Evolutionary conservation across 1,139 yeast species (phyloP).

Genomic region (Chernovozyma aurita): DNA sequence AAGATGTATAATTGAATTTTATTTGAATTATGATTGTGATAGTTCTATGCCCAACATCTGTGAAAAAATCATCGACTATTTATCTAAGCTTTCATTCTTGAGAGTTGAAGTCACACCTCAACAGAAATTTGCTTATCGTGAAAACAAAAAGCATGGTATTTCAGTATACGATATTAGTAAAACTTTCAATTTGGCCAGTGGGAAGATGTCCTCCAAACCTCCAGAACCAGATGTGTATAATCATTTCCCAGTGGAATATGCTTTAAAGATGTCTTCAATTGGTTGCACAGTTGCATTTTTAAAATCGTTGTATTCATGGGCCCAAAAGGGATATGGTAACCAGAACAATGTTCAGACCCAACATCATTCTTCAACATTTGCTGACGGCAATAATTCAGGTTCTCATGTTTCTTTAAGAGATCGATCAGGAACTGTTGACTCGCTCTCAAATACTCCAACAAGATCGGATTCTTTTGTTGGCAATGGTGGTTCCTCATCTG

Average conservation of each 20-base stretch:
- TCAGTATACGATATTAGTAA: slow-evolving; percentile 72
- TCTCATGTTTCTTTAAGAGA: slow-evolving; percentile 25
- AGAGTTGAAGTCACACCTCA: slow-evolving; percentile 68
- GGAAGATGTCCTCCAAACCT: slow-evolving; percentile 57
- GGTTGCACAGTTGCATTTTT: slow-evolving; percentile 79
- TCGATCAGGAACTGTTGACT: slow-evolving; percentile 39
- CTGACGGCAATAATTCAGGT: slow-evolving; percentile 11
- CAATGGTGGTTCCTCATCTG: slow-evolving; percentile 18
- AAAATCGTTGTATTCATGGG: slow-evolving; percentile 82
- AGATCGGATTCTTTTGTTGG: slow-evolving; percentile 32
- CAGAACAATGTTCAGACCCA: slow-evolving; percentile 3
- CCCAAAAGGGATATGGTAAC: slow-evolving; percentile 60
- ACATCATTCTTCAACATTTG: not conserved
- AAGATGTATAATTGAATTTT: slow-evolving; percentile 84
- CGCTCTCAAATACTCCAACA: slow-evolving; percentile 26
- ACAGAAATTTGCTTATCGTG: slow-evolving; percentile 65
- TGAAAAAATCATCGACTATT: slow-evolving; percentile 73
- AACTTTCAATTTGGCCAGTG: slow-evolving; percentile 72
- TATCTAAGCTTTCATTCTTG: slow-evolving; percentile 68
- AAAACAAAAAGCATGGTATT: slow-evolving; percentile 54
- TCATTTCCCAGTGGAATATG: slow-evolving; percentile 72
- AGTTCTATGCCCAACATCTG: slow-evolving; percentile 77
- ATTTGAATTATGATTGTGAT: slow-evolving; percentile 94
- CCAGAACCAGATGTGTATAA: slow-evolving; percentile 55
- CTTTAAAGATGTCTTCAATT: slow-evolving; percentile 76